Evolutionary conservation across 768 basidiomycete genomes (phyloP).

Genomic region (Auriscalpium orientale): DNA sequence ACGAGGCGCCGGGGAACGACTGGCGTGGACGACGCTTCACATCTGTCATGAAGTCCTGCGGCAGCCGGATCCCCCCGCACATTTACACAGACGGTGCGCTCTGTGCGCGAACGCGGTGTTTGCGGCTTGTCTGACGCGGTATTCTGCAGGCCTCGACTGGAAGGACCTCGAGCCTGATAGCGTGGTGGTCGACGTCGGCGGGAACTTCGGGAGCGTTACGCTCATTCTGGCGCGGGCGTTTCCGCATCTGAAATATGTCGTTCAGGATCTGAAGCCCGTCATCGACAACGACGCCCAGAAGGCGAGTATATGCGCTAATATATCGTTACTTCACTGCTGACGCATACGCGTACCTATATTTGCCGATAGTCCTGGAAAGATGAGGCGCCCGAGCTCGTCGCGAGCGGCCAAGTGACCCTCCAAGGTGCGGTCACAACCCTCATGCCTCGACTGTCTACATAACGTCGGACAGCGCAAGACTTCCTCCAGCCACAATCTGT

Average conservation of each 20-base stretch:
- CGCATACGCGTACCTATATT: neutral
- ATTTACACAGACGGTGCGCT: neutral
- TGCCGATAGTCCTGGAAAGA: conserved; percentile 1
- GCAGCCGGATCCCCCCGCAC: neutral
- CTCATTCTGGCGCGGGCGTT: conserved; percentile 26
- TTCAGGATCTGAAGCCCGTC: conserved; percentile 24
- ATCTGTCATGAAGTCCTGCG: neutral
- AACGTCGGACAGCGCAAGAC: neutral
- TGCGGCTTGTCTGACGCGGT: neutral
- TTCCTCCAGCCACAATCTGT: conserved; percentile 15
- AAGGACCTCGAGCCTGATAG: conserved; percentile 19
- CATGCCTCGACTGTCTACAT: neutral
- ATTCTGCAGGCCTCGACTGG: conserved; percentile 29
- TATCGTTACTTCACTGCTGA: neutral
- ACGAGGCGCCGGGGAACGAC: neutral
- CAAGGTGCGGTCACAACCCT: neutral
- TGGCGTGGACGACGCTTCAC: conserved; percentile 1
- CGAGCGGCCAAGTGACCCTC: neutral
- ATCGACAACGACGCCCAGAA: conserved; percentile 1
- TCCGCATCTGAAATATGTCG: conserved; percentile 27
- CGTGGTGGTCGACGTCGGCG: conserved; percentile 33
- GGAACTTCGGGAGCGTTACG: conserved; percentile 30
- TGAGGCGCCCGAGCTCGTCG: neutral
- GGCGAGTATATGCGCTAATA: neutral
- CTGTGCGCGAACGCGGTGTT: neutral